These are phyloP conservation scores for Rhizopus delemar DNA, from an alignment of 371 early-diverging fungal species.

Conservation along the genomic window DNA sequence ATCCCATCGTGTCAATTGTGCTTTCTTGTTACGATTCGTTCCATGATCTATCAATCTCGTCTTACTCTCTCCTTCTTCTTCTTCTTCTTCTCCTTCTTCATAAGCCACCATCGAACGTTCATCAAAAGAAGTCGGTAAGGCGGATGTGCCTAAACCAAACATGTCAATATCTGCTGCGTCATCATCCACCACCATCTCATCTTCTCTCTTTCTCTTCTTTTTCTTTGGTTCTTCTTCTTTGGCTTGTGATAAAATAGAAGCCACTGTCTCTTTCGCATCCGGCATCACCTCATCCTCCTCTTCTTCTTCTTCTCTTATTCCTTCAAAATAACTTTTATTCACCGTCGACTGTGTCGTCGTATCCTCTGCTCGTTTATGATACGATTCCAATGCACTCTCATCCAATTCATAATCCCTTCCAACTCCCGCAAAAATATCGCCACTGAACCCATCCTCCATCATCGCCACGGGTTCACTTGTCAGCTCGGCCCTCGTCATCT, in stretches of 20 bases:
- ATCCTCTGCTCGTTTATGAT: conserved; percentile 13
- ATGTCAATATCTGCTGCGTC: conserved; percentile 52
- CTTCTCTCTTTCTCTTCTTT: conserved; percentile 13
- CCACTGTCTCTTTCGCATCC: conserved; percentile 23
- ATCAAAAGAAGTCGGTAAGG: conserved; percentile 50
- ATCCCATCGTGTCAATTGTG: conserved; percentile 72
- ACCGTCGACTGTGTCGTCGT: conserved; percentile 9
- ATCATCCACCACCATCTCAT: conserved; percentile 29
- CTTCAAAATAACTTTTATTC: conserved; percentile 29
- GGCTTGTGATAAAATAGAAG: conserved; percentile 27
- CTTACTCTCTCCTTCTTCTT: conserved; percentile 32
- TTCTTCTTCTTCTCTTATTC: conserved; percentile 24
- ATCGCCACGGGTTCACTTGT: conserved; percentile 21
- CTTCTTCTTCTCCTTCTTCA: conserved; percentile 62
- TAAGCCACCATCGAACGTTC: conserved; percentile 45
- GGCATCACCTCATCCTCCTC: conserved; percentile 29
- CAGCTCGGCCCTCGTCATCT: conserved; percentile 23
- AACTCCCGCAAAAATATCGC: conserved; percentile 88
- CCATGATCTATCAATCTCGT: conserved; percentile 67
- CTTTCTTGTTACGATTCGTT: conserved; percentile 67
- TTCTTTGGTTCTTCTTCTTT: conserved; percentile 5
- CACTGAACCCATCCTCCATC: conserved; percentile 25
- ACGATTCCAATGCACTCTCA: conserved; percentile 21
- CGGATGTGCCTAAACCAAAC: conserved; percentile 46
- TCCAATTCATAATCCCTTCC: conserved; percentile 77